Evolutionary conservation across 768 basidiomycete genomes (phyloP).

Genomic region (Collybiopsis confluens): DNA sequence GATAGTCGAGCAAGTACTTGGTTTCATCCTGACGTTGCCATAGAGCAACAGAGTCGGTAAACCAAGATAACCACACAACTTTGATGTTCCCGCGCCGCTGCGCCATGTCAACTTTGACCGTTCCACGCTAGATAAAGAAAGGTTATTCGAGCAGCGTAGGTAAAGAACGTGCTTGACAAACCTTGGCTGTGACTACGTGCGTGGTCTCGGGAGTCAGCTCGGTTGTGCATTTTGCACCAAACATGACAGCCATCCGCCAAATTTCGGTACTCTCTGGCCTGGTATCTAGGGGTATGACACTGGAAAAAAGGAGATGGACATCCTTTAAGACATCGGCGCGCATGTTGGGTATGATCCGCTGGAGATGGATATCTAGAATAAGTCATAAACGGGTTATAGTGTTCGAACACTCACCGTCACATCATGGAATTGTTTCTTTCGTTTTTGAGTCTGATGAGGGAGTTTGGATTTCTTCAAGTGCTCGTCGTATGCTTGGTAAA

Average conservation of each 20-base stretch:
- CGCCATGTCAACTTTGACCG: constrained; percentile 87
- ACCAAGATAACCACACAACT: constrained; percentile 88
- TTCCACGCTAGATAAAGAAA: constrained; percentile 58
- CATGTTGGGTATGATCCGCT: constrained; percentile 85
- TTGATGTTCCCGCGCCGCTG: constrained; percentile 71
- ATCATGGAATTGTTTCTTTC: constrained; percentile 47
- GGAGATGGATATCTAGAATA: constrained; percentile 6
- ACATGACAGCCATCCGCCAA: constrained; percentile 82
- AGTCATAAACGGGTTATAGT: constrained; percentile 3
- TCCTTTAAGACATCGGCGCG: constrained; percentile 74
- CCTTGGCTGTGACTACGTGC: constrained; percentile 91
- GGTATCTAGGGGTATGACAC: constrained; percentile 89
- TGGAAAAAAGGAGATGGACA: constrained; percentile 85
- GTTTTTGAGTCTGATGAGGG: constrained; percentile 27
- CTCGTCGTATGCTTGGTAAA: constrained; percentile 65
- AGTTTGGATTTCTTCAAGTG: constrained; percentile 24
- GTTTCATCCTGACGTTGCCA: constrained; percentile 82
- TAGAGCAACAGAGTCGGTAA: constrained; percentile 83
- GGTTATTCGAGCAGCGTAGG: not conserved
- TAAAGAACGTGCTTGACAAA: constrained; percentile 24
- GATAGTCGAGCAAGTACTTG: constrained; percentile 69
- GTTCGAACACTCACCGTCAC: constrained; percentile 62
- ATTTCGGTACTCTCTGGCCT: constrained; percentile 76
- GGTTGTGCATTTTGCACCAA: constrained; percentile 79
- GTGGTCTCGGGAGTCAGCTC: constrained; percentile 68